Evolutionary conservation across 768 basidiomycete genomes (phyloP).

Genomic region (Suillus discolor): DNA sequence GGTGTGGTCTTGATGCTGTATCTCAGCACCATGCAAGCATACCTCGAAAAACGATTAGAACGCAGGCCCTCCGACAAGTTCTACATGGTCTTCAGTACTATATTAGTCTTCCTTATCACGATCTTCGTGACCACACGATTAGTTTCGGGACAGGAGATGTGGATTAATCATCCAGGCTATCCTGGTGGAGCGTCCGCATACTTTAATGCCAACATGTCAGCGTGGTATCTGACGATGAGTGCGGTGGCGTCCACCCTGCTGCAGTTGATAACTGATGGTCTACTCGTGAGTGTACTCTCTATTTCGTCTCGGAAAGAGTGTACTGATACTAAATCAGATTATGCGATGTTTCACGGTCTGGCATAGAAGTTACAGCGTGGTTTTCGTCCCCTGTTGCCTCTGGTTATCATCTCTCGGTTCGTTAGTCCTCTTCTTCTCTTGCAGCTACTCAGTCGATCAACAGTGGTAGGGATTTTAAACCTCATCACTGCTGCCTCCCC

Average conservation of each 20-base stretch:
- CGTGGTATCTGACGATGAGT: conserved; percentile 35
- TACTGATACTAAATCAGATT: conserved; percentile 28
- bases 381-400: conserved; percentile 22
- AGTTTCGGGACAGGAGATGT: conserved; percentile 38
- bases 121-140: conserved; percentile 30
- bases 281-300: conserved; percentile 34
- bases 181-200: conserved; percentile 41
- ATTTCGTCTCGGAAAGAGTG: background rate
- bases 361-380: conserved; percentile 16
- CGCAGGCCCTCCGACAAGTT: conserved; percentile 17
- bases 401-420: conserved; percentile 30
- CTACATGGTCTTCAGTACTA: conserved; percentile 27
- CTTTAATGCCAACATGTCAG: conserved; percentile 24
- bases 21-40: conserved; percentile 23
- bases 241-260: conserved; percentile 29
- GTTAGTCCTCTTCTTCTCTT: conserved; percentile 1
- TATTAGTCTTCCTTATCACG: conserved; percentile 35
- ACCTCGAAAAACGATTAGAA: conserved; percentile 12
- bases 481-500: conserved; percentile 11
- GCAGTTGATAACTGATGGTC: conserved; percentile 39
- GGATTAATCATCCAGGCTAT: conserved; percentile 33
- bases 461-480: conserved; percentile 14
- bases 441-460: background rate
- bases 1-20: conserved; percentile 29
- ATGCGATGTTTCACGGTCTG: conserved; percentile 42